Base-by-base conservation (phyloP, 371 early-diverging fungal genomes). In the Circinella umbellata region DNA sequence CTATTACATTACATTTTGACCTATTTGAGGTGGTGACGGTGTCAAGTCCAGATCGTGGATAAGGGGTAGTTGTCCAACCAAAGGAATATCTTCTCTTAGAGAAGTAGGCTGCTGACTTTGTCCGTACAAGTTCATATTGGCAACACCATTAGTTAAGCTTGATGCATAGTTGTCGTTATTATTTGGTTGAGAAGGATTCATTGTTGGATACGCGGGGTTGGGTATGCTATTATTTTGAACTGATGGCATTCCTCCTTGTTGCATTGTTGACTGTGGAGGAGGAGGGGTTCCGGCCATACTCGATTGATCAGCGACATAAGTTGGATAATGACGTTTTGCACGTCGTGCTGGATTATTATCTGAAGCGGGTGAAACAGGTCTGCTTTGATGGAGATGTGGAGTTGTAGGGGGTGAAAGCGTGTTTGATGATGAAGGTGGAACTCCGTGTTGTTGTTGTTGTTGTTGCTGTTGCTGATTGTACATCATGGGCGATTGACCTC, bases 51-150 rank as follows among this genome's bases (percentile, higher is more conserved):
- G 67, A 57, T 81, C 82, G 59, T 82, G 61, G 20, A 90, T 75
- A 36, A 70, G 74, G 11, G 89, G 87, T 53, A 80, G 80, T 46
- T 88, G 88, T 8, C 86, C 86, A 14, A 89, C 74, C 37, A 87
- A 69, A 18, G 82, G 39, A 35, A 84, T 67, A 68, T 83, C 80
- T 61, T 73, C 60, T 55, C 71, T 47, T 37, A 61, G 35, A 3
- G 75, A 46, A 17, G 55, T 34, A 38, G 27, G 69, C 54, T 59
- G 65, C 4, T 57, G 57, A 34, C n/a, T 8, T 66, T 69, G 46
- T 66, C 51, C 36, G 4, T 69, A 54, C 46, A 75, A 6, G 34
- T n/a, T 69, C 78, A 81, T 73, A 34, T 70, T 68, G 5, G 74
- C 71, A 65, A 81, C 67, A 27, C 76, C 74, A 47, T 76, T 73